These are phyloP conservation scores for Olyra latifolia DNA, from an alignment of 176 grass and related monocot species.

Conservation along the genomic window DNA sequence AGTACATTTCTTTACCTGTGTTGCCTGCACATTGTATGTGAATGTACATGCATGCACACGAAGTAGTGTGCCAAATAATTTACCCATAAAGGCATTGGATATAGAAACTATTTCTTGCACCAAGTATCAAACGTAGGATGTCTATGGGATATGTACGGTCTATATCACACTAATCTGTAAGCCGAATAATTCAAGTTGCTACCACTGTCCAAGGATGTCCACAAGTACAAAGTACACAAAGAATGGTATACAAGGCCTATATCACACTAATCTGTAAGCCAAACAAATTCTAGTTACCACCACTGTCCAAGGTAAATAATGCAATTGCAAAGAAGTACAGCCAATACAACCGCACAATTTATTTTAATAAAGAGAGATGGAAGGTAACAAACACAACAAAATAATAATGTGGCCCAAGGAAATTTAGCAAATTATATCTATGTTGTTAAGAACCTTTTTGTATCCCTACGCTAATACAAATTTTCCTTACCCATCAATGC, in stretches of 20 bases:
- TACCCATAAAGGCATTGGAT: no score
- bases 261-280: slow-evolving; percentile 4
- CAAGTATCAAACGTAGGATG: neutral
- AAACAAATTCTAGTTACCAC: slow-evolving; percentile 16
- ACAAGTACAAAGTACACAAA: slow-evolving; percentile 8
- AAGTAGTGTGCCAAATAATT: neutral
- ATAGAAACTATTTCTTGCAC: no score
- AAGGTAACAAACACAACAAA: neutral
- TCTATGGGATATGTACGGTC: neutral
- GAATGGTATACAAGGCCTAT: slow-evolving; percentile 15
- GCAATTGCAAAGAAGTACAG: neutral
- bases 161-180: slow-evolving; percentile 11
- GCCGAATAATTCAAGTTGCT: slow-evolving; percentile 7
- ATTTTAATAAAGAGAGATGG: neutral
- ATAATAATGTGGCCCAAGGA: neutral
- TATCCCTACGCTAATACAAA: neutral
- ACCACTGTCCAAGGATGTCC: neutral
- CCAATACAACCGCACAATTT: neutral
- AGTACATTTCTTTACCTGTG: neutral
- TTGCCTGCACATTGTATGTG: neutral
- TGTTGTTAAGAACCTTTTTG: neutral
- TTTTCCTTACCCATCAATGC: slow-evolving; percentile 20
- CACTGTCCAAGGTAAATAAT: slow-evolving; percentile 13
- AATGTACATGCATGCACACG: neutral
- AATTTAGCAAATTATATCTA: slow-evolving; percentile 20